Base-by-base conservation (phyloP, 805 yeast species). In the Cyberlindnera petersonii region DNA sequence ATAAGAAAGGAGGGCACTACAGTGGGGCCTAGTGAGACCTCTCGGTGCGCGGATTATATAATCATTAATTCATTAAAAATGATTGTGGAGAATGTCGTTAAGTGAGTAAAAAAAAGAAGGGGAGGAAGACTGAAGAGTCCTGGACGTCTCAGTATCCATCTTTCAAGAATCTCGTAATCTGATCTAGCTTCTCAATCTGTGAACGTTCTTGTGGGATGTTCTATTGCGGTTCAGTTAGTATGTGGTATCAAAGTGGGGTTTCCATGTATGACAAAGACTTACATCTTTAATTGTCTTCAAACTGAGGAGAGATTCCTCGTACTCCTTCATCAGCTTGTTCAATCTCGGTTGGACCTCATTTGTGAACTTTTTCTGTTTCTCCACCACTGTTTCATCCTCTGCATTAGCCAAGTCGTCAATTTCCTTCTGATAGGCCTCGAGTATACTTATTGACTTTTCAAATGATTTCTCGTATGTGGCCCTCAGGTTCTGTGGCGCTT, bases 401-500 rank as follows among this genome's bases (percentile, higher is more conserved):
- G 44, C 32, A 14, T 33, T 31, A 4, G 32, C 32, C 31, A 53
- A 30, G 44, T 53, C 43, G 47, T 65, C 23, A 44, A 55, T 27
- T 35, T 44, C 44, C 30, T 19, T 22, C 30, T 61, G 49, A 7
- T 58, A 47, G 18, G 43, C 46, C 23, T 63, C 53, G 7, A 62
- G 64, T 47, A 58, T 38, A 26, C 10, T 37, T 28, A 33, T 26
- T 54, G 31, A 46, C 41, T 52, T 67, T 70, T 13, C 66, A 52
- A 26, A 56, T 57, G 51, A 66, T 31, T 61, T 55, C 32, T 63
- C 61, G 46, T 69, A 74, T n/a, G 53, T 55, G 9, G 50, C 49
- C 24, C 55, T 65, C 6, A 73, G 63, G 35, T 58, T 55, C 9
- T 46, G 44, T 0, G 87, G 88, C 10, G 73, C 64, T 15, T 67